Base-by-base conservation (phyloP, 2,329 filamentous ascomycete species). In the Colletotrichum limetticola region DNA sequence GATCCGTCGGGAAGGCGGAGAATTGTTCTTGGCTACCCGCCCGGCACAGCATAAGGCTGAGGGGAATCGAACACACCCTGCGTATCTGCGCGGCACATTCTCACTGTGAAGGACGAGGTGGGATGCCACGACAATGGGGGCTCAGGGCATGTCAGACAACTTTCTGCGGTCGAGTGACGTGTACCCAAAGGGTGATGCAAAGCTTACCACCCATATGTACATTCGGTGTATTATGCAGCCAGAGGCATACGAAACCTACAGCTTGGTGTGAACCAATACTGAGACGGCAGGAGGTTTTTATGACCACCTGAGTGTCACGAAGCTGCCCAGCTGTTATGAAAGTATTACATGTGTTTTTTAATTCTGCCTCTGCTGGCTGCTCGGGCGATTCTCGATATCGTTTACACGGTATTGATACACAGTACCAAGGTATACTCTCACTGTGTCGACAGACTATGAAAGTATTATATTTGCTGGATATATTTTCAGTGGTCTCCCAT, bases 11-110 rank as follows among this genome's bases (percentile, higher is more conserved):
- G 28, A 65, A 46, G 58, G 37, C 19, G 32, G 53, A 8, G 53
- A 28, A 30, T 68, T 66, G 14, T 26, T 49, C 61, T 26, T 64
- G 61, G 30, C 14, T 37, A 55, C 30, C 61, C 30, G 46, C 30
- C 61, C 30, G 61, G 22, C 46, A 37, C 61, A 64, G 61, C 28
- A 64, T 55, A 35, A 28, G 28, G 46, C 46, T 53, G n/a, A n/a
- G 2, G 1, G 53, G 30, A 32, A 55, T 30, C 61, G 32, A 32
- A 49, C 6, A 64, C 14, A 49, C 42, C 42, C 7, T 22, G 19
- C 19, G 42, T n/a, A 11, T 16, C 52, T 30, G 30, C 32, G 30
- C 16, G 19, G 19, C 11, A 57, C 16, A 30, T 32, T 12, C 16
- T 5, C 26, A 28, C 30, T 22, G 30, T 22, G 30, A 35, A 63